Conservation (phyloP, 768 basidiomycete genomes). For the Gymnopilus dilepis region DNA sequence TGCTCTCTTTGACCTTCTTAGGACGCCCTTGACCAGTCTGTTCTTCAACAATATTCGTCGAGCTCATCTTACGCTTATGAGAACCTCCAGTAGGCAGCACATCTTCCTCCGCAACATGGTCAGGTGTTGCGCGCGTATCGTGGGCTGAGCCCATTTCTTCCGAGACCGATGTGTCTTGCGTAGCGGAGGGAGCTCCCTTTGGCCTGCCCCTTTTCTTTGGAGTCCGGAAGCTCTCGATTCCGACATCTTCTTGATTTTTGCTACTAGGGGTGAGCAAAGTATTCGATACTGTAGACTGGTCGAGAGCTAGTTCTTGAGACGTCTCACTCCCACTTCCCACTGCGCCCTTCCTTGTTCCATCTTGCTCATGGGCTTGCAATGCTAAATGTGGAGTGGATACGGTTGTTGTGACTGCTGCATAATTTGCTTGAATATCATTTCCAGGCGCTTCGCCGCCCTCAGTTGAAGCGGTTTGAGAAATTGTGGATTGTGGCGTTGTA, state of each 20-base stretch:
- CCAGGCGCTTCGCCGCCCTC: too few relatives aligned
- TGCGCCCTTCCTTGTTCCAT: slow-evolving; percentile 18
- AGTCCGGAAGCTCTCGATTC: neutral
- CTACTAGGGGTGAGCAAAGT: too few relatives aligned
- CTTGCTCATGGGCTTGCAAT: too few relatives aligned
- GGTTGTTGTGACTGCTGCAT: neutral
- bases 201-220: neutral
- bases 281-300: too few relatives aligned
- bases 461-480: neutral
- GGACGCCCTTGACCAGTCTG: neutral
- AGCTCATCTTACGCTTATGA: neutral
- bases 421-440: neutral
- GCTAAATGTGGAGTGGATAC: neutral
- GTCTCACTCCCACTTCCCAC: too few relatives aligned
- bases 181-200: neutral
- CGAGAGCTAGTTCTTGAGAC: too few relatives aligned
- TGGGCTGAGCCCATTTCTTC: neutral
- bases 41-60: neutral
- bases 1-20: neutral
- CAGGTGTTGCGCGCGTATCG: neutral
- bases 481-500: neutral
- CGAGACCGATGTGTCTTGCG: too few relatives aligned
- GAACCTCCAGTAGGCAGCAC: neutral
- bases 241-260: too few relatives aligned
- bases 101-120: neutral